phyloP scores from a whole-genome alignment of 345 rosid genomes.

The Kernera saxatilis region DNA sequence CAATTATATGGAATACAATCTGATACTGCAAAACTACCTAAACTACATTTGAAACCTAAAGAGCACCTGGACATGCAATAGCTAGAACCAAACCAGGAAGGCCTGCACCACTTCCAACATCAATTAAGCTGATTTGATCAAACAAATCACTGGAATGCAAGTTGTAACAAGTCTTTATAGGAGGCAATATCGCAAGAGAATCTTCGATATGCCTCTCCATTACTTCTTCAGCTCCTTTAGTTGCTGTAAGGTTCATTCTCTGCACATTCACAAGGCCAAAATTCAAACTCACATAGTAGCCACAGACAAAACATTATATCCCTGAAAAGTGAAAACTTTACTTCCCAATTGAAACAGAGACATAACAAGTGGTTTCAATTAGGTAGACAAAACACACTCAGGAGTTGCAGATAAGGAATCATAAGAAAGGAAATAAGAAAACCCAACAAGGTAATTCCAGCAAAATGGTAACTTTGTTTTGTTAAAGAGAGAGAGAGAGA shows the following conservation, averaged over 20 bases:
- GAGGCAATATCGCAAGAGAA: conserved; percentile 73
- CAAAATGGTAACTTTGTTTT: not conserved
- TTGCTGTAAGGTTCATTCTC: conserved; percentile 89
- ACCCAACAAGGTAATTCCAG: not conserved
- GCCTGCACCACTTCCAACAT: conserved; percentile 88
- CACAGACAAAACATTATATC: not conserved
- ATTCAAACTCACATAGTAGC: not conserved
- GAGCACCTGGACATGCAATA: conserved; percentile 66
- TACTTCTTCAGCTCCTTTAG: conserved; percentile 55
- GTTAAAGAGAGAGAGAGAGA: not conserved
- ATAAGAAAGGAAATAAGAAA: not conserved
- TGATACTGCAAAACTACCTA: not conserved
- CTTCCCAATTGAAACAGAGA: not conserved
- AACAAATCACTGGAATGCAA: conserved; percentile 34
- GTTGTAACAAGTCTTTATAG: conserved; percentile 39
- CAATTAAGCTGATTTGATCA: conserved; percentile 49
- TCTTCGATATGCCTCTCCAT: conserved; percentile 89
- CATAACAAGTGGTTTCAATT: not conserved
- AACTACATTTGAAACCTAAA: not conserved
- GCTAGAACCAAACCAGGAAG: conserved; percentile 91
- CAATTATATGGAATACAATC: not conserved
- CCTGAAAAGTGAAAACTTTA: not conserved
- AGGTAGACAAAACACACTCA: not conserved
- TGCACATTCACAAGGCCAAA: conserved; percentile 23
- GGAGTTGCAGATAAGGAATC: not conserved